Conservation (phyloP, 257 asterid genomes). For the Coffea canephora region DNA sequence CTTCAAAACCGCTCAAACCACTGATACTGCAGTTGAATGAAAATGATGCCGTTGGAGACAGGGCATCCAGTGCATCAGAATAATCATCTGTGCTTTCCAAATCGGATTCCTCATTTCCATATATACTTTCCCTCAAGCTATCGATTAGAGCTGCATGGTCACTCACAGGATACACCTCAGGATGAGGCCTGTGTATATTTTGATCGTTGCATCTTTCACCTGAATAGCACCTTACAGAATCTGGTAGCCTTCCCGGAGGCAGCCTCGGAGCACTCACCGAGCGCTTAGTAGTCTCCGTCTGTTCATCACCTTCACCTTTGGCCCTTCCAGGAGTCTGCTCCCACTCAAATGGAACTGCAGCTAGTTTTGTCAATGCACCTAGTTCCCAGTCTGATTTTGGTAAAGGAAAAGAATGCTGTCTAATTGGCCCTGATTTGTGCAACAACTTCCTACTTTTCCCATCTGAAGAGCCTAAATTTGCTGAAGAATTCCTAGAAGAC, state of each 20-base stretch:
- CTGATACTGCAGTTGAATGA: conserved; percentile 63
- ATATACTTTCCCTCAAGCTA: conserved; percentile 59
- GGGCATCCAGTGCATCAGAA: conserved; percentile 58
- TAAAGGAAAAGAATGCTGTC: conserved; percentile 37
- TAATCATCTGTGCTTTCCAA: conserved; percentile 49
- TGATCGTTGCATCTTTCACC: conserved; percentile 58
- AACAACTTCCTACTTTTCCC: conserved; percentile 34
- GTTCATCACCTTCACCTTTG: conserved; percentile 43
- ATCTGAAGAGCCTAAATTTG: conserved; percentile 45
- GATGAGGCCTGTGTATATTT: conserved; percentile 36
- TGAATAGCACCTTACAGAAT: conserved; percentile 41
- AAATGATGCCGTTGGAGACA: conserved; percentile 50
- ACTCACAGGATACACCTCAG: conserved; percentile 38
- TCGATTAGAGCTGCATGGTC: conserved; percentile 81
- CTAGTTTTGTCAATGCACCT: conserved; percentile 65
- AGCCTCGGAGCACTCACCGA: conserved; percentile 56
- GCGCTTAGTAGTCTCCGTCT: conserved; percentile 39
- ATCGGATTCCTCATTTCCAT: conserved; percentile 54
- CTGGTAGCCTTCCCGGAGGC: conserved; percentile 62
- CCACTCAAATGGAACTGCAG: conserved; percentile 83
- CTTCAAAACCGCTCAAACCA: conserved; percentile 61
- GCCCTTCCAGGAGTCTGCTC: conserved; percentile 80
- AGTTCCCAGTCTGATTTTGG: conserved; percentile 39
- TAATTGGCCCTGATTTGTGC: conserved; percentile 32
- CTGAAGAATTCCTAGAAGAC: conserved; percentile 59